Percentiles rank a stretch among this genome's conserved stretches.
phyloP scores from a whole-genome alignment of 805 yeast genomes.

The Metschnikowia vanudenii region DNA sequence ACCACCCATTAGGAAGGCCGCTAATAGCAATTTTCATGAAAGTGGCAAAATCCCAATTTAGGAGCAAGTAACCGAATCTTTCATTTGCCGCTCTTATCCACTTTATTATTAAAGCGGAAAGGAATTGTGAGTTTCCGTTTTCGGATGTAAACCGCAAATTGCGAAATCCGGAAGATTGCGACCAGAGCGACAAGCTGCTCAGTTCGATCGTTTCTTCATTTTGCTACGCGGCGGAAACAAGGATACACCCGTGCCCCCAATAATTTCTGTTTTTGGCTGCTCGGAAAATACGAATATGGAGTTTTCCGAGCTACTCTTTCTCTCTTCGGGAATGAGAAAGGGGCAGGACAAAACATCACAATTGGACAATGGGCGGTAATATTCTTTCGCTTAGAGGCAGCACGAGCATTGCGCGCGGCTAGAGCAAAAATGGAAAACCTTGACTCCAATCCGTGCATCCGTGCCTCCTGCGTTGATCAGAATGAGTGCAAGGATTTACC shows the following conservation, averaged over 20 bases:
- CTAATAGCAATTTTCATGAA: no score
- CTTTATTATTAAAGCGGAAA: no score
- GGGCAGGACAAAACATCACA: constrained; percentile 5
- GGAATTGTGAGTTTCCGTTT: no score
- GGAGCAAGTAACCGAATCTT: no score
- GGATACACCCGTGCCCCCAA: background rate
- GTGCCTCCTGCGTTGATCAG: constrained; percentile 7
- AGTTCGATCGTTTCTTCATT: background rate
- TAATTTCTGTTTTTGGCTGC: background rate
- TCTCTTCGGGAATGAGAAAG: background rate
- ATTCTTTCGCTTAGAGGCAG: background rate
- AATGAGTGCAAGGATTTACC: constrained; percentile 1
- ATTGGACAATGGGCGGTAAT: constrained; percentile 1
- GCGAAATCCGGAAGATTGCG: background rate
- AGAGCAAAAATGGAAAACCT: background rate
- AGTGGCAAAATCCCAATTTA: no score
- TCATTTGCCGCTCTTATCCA: no score
- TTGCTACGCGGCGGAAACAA: background rate
- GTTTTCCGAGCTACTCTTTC: background rate
- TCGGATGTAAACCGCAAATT: background rate
- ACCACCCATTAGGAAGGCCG: no score
- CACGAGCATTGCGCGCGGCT: constrained; percentile 7
- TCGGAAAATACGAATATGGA: background rate
- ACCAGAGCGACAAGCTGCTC: background rate
- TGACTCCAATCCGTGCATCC: constrained; percentile 9